Evolutionary conservation across 306 rosid genomes (phyloP).

Genomic region (Acacia crassicarpa): DNA sequence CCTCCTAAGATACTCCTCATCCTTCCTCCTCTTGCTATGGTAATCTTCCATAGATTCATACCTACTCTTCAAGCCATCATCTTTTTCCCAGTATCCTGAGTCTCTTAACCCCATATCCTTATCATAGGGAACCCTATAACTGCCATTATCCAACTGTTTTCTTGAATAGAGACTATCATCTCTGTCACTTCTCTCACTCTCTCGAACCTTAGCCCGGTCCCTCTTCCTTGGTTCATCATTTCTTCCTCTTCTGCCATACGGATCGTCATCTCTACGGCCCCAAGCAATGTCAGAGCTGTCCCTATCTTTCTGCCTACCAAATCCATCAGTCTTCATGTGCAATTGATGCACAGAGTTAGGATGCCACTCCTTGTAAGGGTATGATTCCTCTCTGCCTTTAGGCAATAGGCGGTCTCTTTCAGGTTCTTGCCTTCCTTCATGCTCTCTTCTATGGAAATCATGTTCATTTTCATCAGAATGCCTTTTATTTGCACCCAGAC

Average conservation of each 20-base stretch:
- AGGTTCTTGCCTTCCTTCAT: slow-evolving; percentile 64
- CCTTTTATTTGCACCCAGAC: slow-evolving; percentile 47
- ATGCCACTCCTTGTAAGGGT: slow-evolving; percentile 72
- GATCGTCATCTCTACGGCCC: slow-evolving; percentile 80
- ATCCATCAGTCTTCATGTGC: slow-evolving; percentile 67
- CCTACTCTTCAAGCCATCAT: slow-evolving; percentile 72
- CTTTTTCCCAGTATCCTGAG: slow-evolving; percentile 84
- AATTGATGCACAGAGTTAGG: slow-evolving; percentile 61
- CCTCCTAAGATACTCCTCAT: slow-evolving; percentile 74
- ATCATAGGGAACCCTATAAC: slow-evolving; percentile 74
- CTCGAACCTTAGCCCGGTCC: slow-evolving; percentile 78
- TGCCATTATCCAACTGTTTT: slow-evolving; percentile 83
- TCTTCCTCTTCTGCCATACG: slow-evolving; percentile 71
- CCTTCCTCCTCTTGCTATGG: slow-evolving; percentile 88
- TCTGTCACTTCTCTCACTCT: slow-evolving; percentile 73
- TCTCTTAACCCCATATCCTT: slow-evolving; percentile 77
- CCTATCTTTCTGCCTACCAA: slow-evolving; percentile 79
- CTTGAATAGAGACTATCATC: slow-evolving; percentile 61
- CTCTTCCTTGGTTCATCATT: slow-evolving; percentile 87
- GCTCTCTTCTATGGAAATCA: slow-evolving; percentile 57
- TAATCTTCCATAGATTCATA: slow-evolving; percentile 75
- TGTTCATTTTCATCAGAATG: slow-evolving; percentile 67
- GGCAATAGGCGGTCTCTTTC: slow-evolving; percentile 58
- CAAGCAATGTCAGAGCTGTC: slow-evolving; percentile 71
- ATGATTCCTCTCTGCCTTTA: slow-evolving; percentile 70